Conservation (phyloP, 106 monocot genomes). For the Allium fistulosum region DNA sequence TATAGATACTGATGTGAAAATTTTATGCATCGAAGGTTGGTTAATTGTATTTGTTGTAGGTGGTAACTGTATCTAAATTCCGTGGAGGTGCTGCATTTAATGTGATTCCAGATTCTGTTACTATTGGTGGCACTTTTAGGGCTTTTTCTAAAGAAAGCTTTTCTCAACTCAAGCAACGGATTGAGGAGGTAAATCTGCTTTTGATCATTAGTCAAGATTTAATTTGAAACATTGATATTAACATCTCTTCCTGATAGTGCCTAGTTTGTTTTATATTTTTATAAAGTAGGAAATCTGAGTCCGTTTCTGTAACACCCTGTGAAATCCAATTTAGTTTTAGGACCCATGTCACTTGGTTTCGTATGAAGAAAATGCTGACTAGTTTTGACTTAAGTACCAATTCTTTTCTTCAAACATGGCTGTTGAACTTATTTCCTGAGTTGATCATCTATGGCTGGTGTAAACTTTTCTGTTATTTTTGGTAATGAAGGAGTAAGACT, state of each 20-base stretch:
- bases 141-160: slow-evolving; percentile 77
- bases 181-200: slow-evolving; percentile 61
- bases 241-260: too few species aligned
- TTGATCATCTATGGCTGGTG: too few species aligned
- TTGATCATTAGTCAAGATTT: background rate
- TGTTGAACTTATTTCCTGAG: too few species aligned
- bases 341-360: too few species aligned
- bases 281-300: too few species aligned
- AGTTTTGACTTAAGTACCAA: too few species aligned
- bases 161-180: slow-evolving; percentile 53
- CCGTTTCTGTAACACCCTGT: too few species aligned
- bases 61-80: slow-evolving; percentile 83
- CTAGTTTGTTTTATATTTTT: background rate
- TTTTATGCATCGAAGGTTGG: background rate
- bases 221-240: background rate
- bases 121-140: slow-evolving; percentile 85
- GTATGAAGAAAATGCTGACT: too few species aligned
- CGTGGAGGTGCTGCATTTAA: slow-evolving; percentile 87
- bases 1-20: background rate
- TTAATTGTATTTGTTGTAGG: slow-evolving; percentile 20
- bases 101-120: slow-evolving; percentile 92
- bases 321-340: too few species aligned
- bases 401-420: too few species aligned
- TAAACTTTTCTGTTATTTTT: too few species aligned
- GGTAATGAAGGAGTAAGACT: background rate